Percentiles rank a stretch among this genome's conserved stretches.
phyloP scores from a whole-genome alignment of 2,329 filamentous ascomycete species.

The Neospermospora avenae region DNA sequence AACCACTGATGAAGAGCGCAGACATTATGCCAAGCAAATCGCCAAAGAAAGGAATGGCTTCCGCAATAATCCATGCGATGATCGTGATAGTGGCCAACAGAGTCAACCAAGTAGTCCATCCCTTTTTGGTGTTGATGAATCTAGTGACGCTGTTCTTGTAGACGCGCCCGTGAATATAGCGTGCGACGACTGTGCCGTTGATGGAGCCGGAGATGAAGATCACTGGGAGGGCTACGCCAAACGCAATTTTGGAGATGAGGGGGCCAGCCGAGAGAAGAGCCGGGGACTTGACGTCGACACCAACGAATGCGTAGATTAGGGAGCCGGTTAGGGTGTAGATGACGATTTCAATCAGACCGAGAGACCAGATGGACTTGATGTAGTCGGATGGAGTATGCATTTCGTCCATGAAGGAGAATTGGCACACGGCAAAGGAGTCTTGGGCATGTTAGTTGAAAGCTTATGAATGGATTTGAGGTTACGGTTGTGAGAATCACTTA shows the following conservation, averaged over 20 bases:
- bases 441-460: background rate
- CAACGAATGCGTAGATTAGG: constrained; percentile 59
- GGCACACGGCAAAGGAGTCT: constrained; percentile 34
- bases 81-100: constrained; percentile 56
- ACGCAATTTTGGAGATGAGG: constrained; percentile 53
- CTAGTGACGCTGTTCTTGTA: constrained; percentile 26
- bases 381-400: constrained; percentile 37
- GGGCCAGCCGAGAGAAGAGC: constrained; percentile 54
- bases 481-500: constrained; percentile 24
- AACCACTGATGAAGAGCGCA: constrained; percentile 40
- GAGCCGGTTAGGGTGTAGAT: constrained; percentile 57
- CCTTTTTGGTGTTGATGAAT: constrained; percentile 27
- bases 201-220: constrained; percentile 62
- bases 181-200: constrained; percentile 50
- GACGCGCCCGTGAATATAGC: constrained; percentile 30
- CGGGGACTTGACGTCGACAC: constrained; percentile 52
- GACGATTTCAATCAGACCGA: constrained; percentile 49
- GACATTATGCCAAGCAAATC: constrained; percentile 54
- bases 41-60: constrained; percentile 67
- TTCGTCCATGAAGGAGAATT: constrained; percentile 33
- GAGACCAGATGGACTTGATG: constrained; percentile 42
- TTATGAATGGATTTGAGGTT: background rate
- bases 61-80: constrained; percentile 64
- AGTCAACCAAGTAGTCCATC: constrained; percentile 49
- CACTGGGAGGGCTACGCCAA: constrained; percentile 57